These are phyloP conservation scores for Penicillium lagena DNA, from an alignment of 495 filamentous ascomycete genomes.

Conservation along the genomic window DNA sequence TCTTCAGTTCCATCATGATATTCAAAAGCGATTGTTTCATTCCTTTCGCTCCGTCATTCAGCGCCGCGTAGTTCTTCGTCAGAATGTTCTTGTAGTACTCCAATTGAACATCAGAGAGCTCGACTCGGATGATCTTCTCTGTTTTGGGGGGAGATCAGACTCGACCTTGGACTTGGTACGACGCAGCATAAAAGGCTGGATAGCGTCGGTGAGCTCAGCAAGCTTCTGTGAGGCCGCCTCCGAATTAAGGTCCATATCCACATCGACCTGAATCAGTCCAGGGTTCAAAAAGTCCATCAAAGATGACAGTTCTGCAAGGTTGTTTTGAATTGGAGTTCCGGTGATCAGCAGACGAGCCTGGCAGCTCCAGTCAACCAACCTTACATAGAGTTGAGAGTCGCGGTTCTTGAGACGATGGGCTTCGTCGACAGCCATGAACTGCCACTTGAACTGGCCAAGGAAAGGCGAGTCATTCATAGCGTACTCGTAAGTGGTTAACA, in stretches of 20 bases:
- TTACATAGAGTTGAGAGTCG: conserved; percentile 83
- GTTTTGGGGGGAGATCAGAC: conserved; percentile 94
- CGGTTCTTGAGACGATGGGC: conserved; percentile 96
- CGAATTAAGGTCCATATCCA: conserved; percentile 74
- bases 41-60: conserved; percentile 82
- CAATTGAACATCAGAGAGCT: conserved; percentile 88
- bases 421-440: conserved; percentile 93
- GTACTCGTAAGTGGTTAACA: conserved; percentile 95
- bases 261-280: conserved; percentile 77
- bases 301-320: conserved; percentile 81
- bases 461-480: conserved; percentile 73
- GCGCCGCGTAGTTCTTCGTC: conserved; percentile 89
- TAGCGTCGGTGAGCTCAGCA: conserved; percentile 63
- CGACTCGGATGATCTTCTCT: conserved; percentile 97
- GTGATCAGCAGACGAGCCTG: conserved; percentile 89
- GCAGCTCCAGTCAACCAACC: conserved; percentile 75
- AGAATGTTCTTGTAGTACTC: conserved; percentile 99
- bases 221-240: conserved; percentile 64
- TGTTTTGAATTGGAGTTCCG: conserved; percentile 96
- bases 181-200: conserved; percentile 89
- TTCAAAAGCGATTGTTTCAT: conserved; percentile 94
- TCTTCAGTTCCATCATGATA: conserved; percentile 99
- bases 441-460: conserved; percentile 87
- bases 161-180: conserved; percentile 96
- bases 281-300: conserved; percentile 95